Conservation (phyloP, 2,329 filamentous ascomycete genomes). For the Penicillium sp. region DNA sequence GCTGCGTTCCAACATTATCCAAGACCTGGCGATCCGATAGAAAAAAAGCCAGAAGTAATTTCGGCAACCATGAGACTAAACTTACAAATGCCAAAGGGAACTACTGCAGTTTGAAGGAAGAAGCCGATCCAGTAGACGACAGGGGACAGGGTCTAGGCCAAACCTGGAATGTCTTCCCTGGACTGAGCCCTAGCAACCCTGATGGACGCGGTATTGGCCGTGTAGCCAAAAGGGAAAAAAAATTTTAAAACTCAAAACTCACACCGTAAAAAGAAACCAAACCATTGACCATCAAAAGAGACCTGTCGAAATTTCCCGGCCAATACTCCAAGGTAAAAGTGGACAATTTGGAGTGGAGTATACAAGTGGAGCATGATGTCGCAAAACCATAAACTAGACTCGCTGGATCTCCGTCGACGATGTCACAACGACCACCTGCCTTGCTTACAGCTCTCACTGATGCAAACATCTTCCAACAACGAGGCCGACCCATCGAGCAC, state of each 20-base stretch:
- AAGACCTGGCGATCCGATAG: slow-evolving; percentile 48
- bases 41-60: slow-evolving; percentile 66
- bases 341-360: slow-evolving; percentile 8
- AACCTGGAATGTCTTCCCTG: not conserved
- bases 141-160: not conserved
- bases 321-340: not conserved
- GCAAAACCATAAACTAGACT: not conserved
- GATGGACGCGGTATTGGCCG: not conserved
- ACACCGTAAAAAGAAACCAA: not conserved
- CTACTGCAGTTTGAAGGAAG: not conserved
- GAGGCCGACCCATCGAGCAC: slow-evolving; percentile 19
- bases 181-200: not conserved
- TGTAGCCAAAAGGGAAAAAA: too few relatives aligned
- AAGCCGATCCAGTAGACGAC: not conserved
- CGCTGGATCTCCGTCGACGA: slow-evolving; percentile 15
- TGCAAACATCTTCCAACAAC: slow-evolving; percentile 11
- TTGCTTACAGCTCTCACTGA: slow-evolving; percentile 14
- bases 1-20: slow-evolving; percentile 49
- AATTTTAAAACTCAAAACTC: not conserved
- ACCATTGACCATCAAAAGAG: not conserved
- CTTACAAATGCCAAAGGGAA: not conserved
- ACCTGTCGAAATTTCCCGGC: too few relatives aligned
- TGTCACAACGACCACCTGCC: slow-evolving; percentile 20
- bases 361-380: slow-evolving; percentile 13
- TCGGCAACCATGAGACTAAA: slow-evolving; percentile 69